Evolutionary conservation across 495 filamentous ascomycete species (phyloP), one percentile per base, ranked within the genome.

Genomic region (Xylaria palmicola): DNA sequence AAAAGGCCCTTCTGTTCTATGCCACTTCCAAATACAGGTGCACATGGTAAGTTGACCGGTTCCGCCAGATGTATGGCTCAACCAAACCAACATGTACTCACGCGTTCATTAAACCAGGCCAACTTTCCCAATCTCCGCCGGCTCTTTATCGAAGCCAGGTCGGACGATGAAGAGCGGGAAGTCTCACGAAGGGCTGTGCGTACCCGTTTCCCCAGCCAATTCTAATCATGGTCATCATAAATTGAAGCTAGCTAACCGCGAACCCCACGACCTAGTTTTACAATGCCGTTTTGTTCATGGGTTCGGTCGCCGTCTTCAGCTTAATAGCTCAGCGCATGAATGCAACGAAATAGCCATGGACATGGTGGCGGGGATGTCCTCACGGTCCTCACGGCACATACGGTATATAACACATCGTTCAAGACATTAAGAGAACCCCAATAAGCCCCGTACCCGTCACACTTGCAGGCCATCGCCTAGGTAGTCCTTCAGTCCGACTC

Each of bases 71-170:
- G n/a, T n/a, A n/a, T n/a, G n/a, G n/a, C n/a, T n/a, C n/a, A n/a
- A n/a, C n/a, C 27, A 26, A 32, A 12, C 40, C 17, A 17, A 19
- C 37, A 13, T 47, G 2, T 36, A 36, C 59, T 48, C 30, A 54
- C 24, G 34, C 6, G 22, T 43, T 15, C 6, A 17, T 22, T 10
- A 40, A 2, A 43, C 29, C 12, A 90, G 91, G 90, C 88, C 63
- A 94, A 89, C 75, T 87, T 98, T 50, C 94, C 94, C 41, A 98
- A 98, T 72, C 83, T 98, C 37, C 88, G 94, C 44, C 92, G 94
- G 26, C 87, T 98, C 53, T 98, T 98, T 74, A 95, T 97, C 52
- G 93, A 97, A 76, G 92, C 95, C 10, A 82, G 94, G 54, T 91
- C 91, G 4, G 95, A 98, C 64, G 87, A 89, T 55, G 94, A 98